Base-by-base conservation (phyloP, 1,139 yeast species). In the Geotrichum bryndzae region DNA sequence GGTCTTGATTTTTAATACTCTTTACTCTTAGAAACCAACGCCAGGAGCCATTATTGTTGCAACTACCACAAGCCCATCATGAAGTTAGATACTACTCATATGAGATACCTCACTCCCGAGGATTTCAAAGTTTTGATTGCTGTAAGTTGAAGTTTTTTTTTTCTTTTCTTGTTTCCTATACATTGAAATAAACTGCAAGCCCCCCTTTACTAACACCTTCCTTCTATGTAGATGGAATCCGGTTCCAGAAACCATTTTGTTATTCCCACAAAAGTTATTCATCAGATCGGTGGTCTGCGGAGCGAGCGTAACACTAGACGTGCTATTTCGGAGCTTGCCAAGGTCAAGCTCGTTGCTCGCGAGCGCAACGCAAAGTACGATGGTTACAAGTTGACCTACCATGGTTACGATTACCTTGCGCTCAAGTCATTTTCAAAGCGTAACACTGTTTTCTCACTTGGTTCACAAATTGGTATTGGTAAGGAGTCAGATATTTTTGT, bases 401-500 rank as follows among this genome's bases (percentile, higher is more conserved):
- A 83, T 58, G 99, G 99, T 4, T 89, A 85, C 73, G 99, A 94
- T 74, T 94, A 89, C 71, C 80, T 95, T 66, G 98, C 98, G 0
- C 79, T 94, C 67, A 90, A 87, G 72, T 82, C 96, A 4, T 84
- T 94, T 84, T 71, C 75, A 10, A 88, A 87, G 70, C 81, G 92
- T 67, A 84, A 86, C 57, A 80, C 90, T 0, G 74, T 94, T 10
- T 86, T 86, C 69, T 87, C 95, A 1, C 84, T 94, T 13, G 98
- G 97, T 22, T 82, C 87, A 54, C 90, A 88, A 29, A 91, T 94
- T 69, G 99, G 99, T 62, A 96, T 95, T 58, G 99, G 99, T 70
- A 94, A 94, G 73, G 99, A 94, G 74, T 90, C 97, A 3, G 99
- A 94, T 76, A 92, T 94, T 69, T 91, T 87, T 73, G 82, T 94